Percentiles rank a stretch among this genome's conserved stretches.
These are phyloP conservation scores for Bonia amplexicaulis DNA, from an alignment of 176 grass and related monocot genomes.

Conservation along the genomic window DNA sequence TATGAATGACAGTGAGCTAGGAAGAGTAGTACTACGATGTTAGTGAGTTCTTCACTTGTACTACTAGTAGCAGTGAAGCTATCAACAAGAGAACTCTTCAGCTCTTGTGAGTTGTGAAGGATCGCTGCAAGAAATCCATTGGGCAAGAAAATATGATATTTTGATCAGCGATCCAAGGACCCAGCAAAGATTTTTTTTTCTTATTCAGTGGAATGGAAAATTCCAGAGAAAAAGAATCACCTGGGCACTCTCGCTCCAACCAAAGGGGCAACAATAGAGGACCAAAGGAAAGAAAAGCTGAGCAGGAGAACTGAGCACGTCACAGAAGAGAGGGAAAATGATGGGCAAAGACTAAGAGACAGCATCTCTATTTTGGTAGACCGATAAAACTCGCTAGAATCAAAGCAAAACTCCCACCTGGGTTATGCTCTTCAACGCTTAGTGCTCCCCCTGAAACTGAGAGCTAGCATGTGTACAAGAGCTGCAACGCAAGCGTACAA, in stretches of 20 bases:
- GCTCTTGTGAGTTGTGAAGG: background rate
- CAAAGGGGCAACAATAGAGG: background rate
- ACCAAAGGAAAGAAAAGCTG: background rate
- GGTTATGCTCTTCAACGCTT: background rate
- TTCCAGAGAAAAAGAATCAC: background rate
- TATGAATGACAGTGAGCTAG: background rate
- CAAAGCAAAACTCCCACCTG: background rate
- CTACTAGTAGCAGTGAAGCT: background rate
- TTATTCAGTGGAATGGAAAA: background rate
- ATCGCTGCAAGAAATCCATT: conserved; percentile 15
- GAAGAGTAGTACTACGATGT: background rate
- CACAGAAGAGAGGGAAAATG: conserved; percentile 3
- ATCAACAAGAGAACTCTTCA: background rate
- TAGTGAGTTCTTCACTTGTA: background rate
- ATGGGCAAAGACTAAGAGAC: background rate
- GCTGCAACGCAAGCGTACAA: background rate
- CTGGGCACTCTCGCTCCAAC: background rate
- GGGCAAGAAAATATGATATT: conserved; percentile 4
- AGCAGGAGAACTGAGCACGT: background rate
- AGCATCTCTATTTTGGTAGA: background rate
- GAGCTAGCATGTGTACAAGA: background rate
- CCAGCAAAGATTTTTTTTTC: background rate
- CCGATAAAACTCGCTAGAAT: background rate
- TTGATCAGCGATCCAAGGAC: background rate
- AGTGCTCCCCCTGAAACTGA: background rate